Conservation (phyloP, 345 rosid genomes). For the Sonneratia alba region DNA sequence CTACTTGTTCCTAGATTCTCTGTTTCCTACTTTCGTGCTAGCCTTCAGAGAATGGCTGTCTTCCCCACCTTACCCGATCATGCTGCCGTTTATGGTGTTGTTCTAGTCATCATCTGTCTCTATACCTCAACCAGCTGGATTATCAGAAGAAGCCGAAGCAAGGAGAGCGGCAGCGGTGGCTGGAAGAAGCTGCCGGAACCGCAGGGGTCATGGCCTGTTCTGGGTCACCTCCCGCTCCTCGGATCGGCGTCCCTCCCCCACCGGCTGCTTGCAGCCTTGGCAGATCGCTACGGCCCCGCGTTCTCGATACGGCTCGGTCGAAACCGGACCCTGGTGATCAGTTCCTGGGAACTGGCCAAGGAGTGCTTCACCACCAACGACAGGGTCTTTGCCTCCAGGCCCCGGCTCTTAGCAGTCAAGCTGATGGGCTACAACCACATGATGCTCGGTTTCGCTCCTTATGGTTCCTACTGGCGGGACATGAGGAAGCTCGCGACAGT, state of each 20-base stretch:
- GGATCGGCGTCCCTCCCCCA: constrained; percentile 15
- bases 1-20: neutral
- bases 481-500: constrained; percentile 19
- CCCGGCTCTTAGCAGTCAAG: constrained; percentile 18
- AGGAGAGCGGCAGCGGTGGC: neutral
- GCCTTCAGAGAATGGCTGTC: neutral
- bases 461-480: constrained; percentile 32
- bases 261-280: constrained; percentile 20
- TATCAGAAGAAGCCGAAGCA: neutral
- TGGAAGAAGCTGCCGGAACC: constrained; percentile 16
- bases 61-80: neutral
- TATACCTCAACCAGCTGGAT: neutral
- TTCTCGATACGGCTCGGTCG: constrained; percentile 24
- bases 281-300: constrained; percentile 25
- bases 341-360: constrained; percentile 22
- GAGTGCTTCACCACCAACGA: constrained; percentile 23
- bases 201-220: constrained; percentile 24
- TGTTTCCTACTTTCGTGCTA: neutral
- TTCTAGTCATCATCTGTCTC: neutral
- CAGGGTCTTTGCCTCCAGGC: constrained; percentile 23
- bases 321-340: constrained; percentile 18
- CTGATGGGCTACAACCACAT: constrained; percentile 21
- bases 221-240: constrained; percentile 32
- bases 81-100: neutral
- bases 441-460: constrained; percentile 37